A percentile compares a stretch with the other conserved stretches of the same genome.
Conservation (phyloP, 2,329 filamentous ascomycete species). For the Stemphylium beticola region DNA sequence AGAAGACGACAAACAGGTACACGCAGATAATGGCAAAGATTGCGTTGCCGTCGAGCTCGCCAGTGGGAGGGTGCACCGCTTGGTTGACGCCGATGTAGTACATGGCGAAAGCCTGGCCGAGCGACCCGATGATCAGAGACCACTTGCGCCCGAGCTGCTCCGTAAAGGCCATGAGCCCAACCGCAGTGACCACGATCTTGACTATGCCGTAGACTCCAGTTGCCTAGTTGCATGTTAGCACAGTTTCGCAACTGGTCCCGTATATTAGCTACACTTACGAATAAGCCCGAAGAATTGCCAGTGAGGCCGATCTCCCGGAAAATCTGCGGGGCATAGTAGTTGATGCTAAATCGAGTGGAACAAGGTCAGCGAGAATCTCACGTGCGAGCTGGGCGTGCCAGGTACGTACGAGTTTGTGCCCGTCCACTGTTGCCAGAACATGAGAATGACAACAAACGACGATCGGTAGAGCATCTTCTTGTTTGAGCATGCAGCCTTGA, state of each 20-base stretch:
- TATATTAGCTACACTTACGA: constrained; percentile 47
- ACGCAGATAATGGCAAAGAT: constrained; percentile 60
- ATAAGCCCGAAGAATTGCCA: constrained; percentile 49
- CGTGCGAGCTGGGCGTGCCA: neutral
- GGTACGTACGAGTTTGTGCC: constrained; percentile 29
- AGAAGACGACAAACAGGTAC: constrained; percentile 57
- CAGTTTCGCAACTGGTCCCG: neutral
- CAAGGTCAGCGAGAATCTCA: neutral
- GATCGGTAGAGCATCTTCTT: constrained; percentile 51
- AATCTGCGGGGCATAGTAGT: constrained; percentile 55
- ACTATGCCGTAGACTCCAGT: constrained; percentile 53
- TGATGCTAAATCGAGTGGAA: constrained; percentile 31
- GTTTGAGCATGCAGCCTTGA: constrained; percentile 47
- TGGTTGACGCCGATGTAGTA: constrained; percentile 42
- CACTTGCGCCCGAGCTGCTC: constrained; percentile 56
- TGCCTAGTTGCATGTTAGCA: constrained; percentile 10
- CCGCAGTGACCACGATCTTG: constrained; percentile 53
- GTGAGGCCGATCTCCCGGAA: constrained; percentile 52
- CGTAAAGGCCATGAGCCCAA: constrained; percentile 54
- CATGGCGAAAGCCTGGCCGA: constrained; percentile 55
- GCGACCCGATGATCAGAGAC: constrained; percentile 51
- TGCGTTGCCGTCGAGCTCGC: constrained; percentile 44
- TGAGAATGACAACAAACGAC: constrained; percentile 52
- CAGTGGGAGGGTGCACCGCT: constrained; percentile 44
- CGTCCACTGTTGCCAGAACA: constrained; percentile 54